Evolutionary conservation across 768 basidiomycete species (phyloP).

Genomic region (Gyrodon lividus): DNA sequence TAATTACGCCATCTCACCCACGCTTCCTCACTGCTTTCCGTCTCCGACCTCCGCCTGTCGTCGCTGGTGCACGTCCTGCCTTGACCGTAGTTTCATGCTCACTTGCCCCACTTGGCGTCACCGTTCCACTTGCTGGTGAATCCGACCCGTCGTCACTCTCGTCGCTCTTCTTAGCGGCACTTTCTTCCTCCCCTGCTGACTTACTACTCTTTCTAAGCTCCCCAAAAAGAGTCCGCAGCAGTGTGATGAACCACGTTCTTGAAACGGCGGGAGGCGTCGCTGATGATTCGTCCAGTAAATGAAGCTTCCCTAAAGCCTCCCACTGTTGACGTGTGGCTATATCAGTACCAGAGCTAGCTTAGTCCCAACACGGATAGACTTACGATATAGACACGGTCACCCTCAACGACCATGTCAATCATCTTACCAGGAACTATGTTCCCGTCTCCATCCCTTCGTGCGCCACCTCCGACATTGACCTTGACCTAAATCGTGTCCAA

Average conservation of each 20-base stretch:
- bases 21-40: slow-evolving; percentile 57
- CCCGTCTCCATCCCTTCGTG: slow-evolving; percentile 55
- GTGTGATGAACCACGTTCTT: slow-evolving; percentile 68
- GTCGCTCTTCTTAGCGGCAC: slow-evolving; percentile 38
- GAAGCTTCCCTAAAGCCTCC: slow-evolving; percentile 56
- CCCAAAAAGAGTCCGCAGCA: slow-evolving; percentile 31
- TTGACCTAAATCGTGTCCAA: slow-evolving; percentile 52
- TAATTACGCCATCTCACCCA: slow-evolving; percentile 20
- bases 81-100: slow-evolving; percentile 25
- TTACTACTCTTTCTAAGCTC: slow-evolving; percentile 7
- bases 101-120: slow-evolving; percentile 34
- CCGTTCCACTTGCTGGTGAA: slow-evolving; percentile 41
- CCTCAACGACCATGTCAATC: slow-evolving; percentile 83
- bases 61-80: slow-evolving; percentile 37
- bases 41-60: slow-evolving; percentile 63
- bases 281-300: slow-evolving; percentile 57
- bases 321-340: slow-evolving; percentile 41
- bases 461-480: slow-evolving; percentile 60
- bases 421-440: slow-evolving; percentile 46
- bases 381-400: slow-evolving; percentile 72
- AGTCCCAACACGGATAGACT: slow-evolving; percentile 31
- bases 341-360: slow-evolving; percentile 2
- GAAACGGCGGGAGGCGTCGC: slow-evolving; percentile 55
- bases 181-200: slow-evolving; percentile 24
- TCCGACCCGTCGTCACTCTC: slow-evolving; percentile 44